Base-by-base conservation (phyloP, 2,329 filamentous ascomycete species). In the Clarireedia paspali region DNA sequence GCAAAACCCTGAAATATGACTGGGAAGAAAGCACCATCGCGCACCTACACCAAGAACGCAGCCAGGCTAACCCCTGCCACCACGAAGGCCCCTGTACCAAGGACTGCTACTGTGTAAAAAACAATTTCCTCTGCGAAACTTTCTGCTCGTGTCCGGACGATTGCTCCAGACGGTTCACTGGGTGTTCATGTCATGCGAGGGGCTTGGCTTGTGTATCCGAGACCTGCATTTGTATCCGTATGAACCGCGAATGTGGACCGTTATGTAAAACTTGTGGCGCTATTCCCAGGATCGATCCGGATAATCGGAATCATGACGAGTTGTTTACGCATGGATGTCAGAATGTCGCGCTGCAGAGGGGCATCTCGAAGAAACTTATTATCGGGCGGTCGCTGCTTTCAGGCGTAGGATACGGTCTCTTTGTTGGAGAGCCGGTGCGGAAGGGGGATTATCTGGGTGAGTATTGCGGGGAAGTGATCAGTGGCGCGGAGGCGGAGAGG, bases 231-330 rank as follows among this genome's bases (percentile, higher is more conserved):
- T 95, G 89, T 64, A 75, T 83, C 20, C 77, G 80, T 64, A 76
- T 89, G 52, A 87, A 88, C 62, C 80, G 89, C 40, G 89, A 95
- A 71, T 95, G 89, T 66, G 89, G 94, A 63, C 83, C 88, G 2
- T 82, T 87, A 12, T 95, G 89, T 65, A 77, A 77, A 15, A 76
- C 74, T 7, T 94, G 89, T 63, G 88, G 88, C 27, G 87, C 85
- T 0, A 67, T 74, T 10, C 82, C 88, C 57, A 78, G 87, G 2
- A 79, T 88, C 3, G 83, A 91, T 64, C 87, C 86, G 0, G 71
- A 75, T n/a, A 85, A 88, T 62, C 78, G 80, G 5, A 76, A 85
- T 51, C 73, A 85, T 47, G 77, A 83, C 12, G 70, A 72, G 1
- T 68, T 87, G 4, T 75, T 81, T 58, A 68, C 75, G 2, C 77